Base-by-base conservation (phyloP, 108 stramenopile species). In the Fragilaria crotonensis region DNA sequence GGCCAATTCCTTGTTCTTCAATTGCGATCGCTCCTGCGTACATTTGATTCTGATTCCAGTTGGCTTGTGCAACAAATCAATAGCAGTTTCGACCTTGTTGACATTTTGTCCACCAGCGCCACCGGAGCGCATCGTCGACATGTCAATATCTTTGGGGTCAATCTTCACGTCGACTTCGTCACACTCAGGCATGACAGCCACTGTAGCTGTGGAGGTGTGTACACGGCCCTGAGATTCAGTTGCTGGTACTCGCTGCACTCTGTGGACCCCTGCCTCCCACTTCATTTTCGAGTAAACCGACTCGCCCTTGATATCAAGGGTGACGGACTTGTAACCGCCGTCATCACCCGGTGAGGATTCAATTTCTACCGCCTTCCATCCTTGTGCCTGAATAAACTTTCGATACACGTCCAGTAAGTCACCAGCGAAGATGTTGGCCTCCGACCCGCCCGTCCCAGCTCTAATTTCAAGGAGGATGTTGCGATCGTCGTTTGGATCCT, bases 21-120 rank as follows among this genome's bases (percentile, higher is more conserved):
- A 73, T 66, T 99, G 99, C 18, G 89, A 89, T 52, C 99, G 73
- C 71, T 98, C 97, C 59, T 98, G 95, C 27, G 97, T 96, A 54
- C 96, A 97, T 60, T 93, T 86, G 55, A 98, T 95, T 7, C 93
- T 75, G 28, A 95, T 90, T 19, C 97, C 97, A 22, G 97, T 96
- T 14, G 98, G 98, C 63, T 91, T 79, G 77, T 99, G 98, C 11
- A 89, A 73, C 31, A 99, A 41, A 63, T 95, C 90, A 18, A 97
- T 93, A 30, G 95, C 98, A 30, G 94, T 96, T 61, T 99, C 98
- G 21, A 97, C 97, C 67, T 97, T 99, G 79, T 99, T 99, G 11
- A 99, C 98, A 73, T 96, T 95, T 77, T 99, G 98, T 17, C 98
- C 98, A 14, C 98, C 98, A 18, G 96, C 95, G 47, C 98, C 98